These are phyloP conservation scores for Trametes versicolor DNA, from an alignment of 1,284 basidiomycete species.

Conservation along the genomic window DNA sequence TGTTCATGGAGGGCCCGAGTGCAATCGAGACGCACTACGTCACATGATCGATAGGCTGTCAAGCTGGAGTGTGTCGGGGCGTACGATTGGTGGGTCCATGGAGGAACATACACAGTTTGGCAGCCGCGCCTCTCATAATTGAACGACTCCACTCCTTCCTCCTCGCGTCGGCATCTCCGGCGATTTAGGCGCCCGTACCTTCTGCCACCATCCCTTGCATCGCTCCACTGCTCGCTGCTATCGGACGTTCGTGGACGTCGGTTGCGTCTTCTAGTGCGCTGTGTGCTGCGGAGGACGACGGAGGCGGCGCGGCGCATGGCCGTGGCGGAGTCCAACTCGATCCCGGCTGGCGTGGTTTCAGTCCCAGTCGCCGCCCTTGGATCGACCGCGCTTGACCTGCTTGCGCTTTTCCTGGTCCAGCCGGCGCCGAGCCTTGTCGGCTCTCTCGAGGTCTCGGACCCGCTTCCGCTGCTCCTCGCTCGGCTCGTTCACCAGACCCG, in stretches of 20 bases:
- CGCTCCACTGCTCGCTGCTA: background rate
- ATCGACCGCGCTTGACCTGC: slow-evolving; percentile 50
- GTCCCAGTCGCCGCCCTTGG: slow-evolving; percentile 35
- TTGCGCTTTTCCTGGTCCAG: slow-evolving; percentile 64
- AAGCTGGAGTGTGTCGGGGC: slow-evolving; percentile 5
- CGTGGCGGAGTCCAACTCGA: background rate
- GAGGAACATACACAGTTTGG: slow-evolving; percentile 4
- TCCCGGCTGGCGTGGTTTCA: background rate
- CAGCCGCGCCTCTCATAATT: slow-evolving; percentile 11
- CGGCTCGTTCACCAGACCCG: slow-evolving; percentile 61
- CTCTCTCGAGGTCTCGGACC: slow-evolving; percentile 57
- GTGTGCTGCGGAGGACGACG: slow-evolving; percentile 9
- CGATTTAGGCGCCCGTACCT: slow-evolving; percentile 8
- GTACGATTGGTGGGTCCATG: slow-evolving; percentile 15
- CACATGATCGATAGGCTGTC: slow-evolving; percentile 30
- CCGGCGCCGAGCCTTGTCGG: slow-evolving; percentile 56
- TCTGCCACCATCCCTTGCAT: background rate
- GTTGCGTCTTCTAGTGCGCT: too few relatives aligned
- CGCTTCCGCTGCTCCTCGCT: slow-evolving; percentile 63
- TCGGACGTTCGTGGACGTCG: background rate
- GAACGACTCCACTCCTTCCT: slow-evolving; percentile 11
- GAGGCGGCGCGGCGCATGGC: slow-evolving; percentile 9
- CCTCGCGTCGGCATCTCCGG: slow-evolving; percentile 15
- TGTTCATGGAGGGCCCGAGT: slow-evolving; percentile 4
- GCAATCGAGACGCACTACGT: slow-evolving; percentile 22